Evolutionary conservation across 192 early-diverging fungal species (phyloP).

Genomic region (Coemansia javaensis): DNA sequence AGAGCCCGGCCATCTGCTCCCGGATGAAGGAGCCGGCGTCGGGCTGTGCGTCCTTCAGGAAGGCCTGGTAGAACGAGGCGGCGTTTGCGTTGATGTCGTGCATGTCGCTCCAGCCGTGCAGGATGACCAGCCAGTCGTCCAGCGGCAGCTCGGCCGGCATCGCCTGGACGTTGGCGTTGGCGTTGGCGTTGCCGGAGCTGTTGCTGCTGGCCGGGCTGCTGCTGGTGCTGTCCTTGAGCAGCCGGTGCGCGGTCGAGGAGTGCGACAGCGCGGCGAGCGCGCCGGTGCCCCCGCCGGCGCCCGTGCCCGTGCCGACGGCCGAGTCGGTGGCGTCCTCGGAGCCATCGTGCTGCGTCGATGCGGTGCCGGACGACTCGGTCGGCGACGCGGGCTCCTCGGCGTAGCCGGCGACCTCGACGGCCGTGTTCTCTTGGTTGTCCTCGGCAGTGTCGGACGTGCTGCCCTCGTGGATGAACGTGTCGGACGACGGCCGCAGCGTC

Average conservation of each 20-base stretch:
- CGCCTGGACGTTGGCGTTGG: conserved; percentile 5
- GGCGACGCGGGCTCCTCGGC: conserved; percentile 17
- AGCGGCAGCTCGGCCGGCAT: conserved; percentile 25
- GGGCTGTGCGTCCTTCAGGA: conserved; percentile 32
- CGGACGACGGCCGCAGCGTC: conserved; percentile 42
- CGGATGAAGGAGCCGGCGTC: conserved; percentile 21
- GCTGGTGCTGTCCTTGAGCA: conserved; percentile 19
- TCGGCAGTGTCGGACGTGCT: neutral
- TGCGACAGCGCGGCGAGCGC: conserved; percentile 15
- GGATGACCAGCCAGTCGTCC: conserved; percentile 45
- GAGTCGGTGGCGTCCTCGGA: conserved; percentile 10
- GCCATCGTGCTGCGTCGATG: conserved; percentile 18
- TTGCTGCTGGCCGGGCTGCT: neutral
- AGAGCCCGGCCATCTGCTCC: conserved; percentile 23
- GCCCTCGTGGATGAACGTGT: conserved; percentile 31
- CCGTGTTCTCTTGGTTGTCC: conserved; percentile 5
- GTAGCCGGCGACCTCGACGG: conserved; percentile 1
- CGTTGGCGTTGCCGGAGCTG: too few species aligned
- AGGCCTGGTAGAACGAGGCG: conserved; percentile 31
- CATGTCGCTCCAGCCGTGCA: conserved; percentile 42
- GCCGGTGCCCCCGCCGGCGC: conserved; percentile 6
- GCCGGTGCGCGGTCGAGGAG: conserved; percentile 20
- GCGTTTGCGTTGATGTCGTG: conserved; percentile 23
- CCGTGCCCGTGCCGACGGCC: too few species aligned
- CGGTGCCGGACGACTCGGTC: conserved; percentile 26